Percentiles rank a stretch among this genome's conserved stretches.
Conservation (phyloP, 176 grass and related monocot species). For the Rhynchospora breviuscula region DNA sequence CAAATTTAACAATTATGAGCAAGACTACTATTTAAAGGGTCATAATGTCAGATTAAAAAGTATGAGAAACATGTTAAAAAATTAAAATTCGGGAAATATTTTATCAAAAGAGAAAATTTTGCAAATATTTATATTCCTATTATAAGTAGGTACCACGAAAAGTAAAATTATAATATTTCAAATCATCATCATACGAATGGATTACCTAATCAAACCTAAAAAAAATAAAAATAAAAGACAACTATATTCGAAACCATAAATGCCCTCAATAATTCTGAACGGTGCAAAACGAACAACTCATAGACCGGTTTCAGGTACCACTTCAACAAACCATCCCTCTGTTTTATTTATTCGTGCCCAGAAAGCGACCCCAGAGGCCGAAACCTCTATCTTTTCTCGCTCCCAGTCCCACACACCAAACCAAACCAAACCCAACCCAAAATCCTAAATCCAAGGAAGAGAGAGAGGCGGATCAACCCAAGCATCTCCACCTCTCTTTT, state of each 20-base stretch:
- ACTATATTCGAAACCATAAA: neutral
- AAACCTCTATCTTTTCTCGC: neutral
- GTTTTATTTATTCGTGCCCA: constrained; percentile 14
- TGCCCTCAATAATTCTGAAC: neutral
- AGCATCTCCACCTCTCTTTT: neutral
- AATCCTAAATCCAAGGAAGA: too few species aligned
- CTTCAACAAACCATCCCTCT: neutral
- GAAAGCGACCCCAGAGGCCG: constrained; percentile 28
- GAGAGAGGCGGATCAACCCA: constrained; percentile 4
- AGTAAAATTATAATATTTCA: too few species aligned
- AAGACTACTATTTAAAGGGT: too few species aligned
- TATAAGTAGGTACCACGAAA: too few species aligned
- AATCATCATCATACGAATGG: neutral
- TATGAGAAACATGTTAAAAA: too few species aligned
- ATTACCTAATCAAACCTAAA: neutral
- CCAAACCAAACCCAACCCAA: constrained; percentile 18
- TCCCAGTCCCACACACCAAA: neutral
- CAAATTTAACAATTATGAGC: too few species aligned
- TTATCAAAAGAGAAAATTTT: too few species aligned
- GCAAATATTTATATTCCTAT: too few species aligned
- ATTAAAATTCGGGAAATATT: too few species aligned
- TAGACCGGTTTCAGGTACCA: neutral
- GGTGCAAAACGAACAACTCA: neutral
- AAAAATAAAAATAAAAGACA: neutral
- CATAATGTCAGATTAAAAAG: too few species aligned